Evolutionary conservation across 2,329 filamentous ascomycete species (phyloP).

Genomic region (Aspergillus tubingensis): DNA sequence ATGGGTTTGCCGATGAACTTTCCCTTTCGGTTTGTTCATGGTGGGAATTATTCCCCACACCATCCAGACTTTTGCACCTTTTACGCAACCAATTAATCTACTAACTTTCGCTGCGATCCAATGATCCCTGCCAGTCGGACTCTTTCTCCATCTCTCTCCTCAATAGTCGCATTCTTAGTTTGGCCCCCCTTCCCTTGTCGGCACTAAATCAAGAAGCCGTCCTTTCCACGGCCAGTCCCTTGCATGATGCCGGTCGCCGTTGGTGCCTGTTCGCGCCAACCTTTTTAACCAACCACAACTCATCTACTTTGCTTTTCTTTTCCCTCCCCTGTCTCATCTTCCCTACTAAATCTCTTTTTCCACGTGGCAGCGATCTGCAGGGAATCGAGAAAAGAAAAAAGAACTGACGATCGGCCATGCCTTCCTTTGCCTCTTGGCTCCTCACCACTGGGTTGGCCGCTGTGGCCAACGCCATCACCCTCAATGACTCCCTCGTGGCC

Average conservation of each 20-base stretch:
- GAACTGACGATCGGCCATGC: not conserved
- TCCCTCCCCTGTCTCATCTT: not conserved
- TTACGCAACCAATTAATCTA: not conserved
- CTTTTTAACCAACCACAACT: not conserved
- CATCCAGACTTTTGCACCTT: not conserved
- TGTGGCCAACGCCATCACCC: conserved; percentile 11
- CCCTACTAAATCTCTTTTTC: not conserved
- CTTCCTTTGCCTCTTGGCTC: conserved; percentile 10
- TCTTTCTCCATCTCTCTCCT: too few relatives aligned
- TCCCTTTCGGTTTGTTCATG: too few relatives aligned
- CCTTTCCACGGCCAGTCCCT: too few relatives aligned
- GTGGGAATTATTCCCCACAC: too few relatives aligned
- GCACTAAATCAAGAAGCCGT: too few relatives aligned
- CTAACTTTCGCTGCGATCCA: too few relatives aligned
- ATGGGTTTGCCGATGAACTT: too few relatives aligned
- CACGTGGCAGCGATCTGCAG: conserved; percentile 2
- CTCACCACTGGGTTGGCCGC: conserved; percentile 23
- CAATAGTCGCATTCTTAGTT: too few relatives aligned
- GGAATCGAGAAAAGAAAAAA: too few relatives aligned
- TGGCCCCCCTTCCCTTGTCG: too few relatives aligned
- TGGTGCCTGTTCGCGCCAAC: not conserved
- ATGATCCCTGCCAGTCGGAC: too few relatives aligned
- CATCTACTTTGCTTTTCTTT: not conserved
- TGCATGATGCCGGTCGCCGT: too few relatives aligned
- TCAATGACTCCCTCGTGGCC: conserved; percentile 30